Evolutionary conservation across 208 protist genomes (phyloP).

Genomic region (Crithidia expoeki): DNA sequence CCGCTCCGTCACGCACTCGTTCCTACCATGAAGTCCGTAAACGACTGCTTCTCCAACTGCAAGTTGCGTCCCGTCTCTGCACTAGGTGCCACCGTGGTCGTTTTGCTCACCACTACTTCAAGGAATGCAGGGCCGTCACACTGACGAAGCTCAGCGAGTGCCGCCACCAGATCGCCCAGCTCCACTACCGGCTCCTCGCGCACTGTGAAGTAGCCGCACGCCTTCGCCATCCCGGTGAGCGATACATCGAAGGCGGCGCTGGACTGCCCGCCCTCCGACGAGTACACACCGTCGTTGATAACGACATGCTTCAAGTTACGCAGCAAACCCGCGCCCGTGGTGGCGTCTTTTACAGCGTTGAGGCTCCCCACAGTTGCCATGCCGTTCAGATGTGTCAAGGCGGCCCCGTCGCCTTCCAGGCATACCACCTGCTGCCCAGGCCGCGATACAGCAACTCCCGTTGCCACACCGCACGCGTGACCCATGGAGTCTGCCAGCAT

Average conservation of each 20-base stretch:
- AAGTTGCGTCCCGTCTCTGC: conserved; percentile 11
- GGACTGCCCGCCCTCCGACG: conserved; percentile 74
- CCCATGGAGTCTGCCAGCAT: conserved; percentile 80
- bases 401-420: conserved; percentile 86
- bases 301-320: conserved; percentile 87
- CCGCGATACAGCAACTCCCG: conserved; percentile 70
- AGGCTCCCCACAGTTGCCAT: conserved; percentile 53
- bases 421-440: conserved; percentile 69
- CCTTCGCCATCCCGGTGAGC: conserved; percentile 77
- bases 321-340: conserved; percentile 36
- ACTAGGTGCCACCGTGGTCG: conserved; percentile 7
- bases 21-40: conserved; percentile 29
- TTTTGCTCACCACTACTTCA: conserved; percentile 73
- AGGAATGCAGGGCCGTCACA: conserved; percentile 77
- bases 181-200: conserved; percentile 66
- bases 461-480: conserved; percentile 64
- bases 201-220: conserved; percentile 73
- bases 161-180: conserved; percentile 58
- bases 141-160: conserved; percentile 57
- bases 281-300: conserved; percentile 87
- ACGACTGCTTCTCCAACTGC: conserved; percentile 23
- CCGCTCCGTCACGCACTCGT: not conserved
- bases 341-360: conserved; percentile 27
- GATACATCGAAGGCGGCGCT: conserved; percentile 69
- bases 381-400: conserved; percentile 79